Evolutionary conservation across 306 rosid species (phyloP).

Genomic region (Casuarina cunninghamiana): DNA sequence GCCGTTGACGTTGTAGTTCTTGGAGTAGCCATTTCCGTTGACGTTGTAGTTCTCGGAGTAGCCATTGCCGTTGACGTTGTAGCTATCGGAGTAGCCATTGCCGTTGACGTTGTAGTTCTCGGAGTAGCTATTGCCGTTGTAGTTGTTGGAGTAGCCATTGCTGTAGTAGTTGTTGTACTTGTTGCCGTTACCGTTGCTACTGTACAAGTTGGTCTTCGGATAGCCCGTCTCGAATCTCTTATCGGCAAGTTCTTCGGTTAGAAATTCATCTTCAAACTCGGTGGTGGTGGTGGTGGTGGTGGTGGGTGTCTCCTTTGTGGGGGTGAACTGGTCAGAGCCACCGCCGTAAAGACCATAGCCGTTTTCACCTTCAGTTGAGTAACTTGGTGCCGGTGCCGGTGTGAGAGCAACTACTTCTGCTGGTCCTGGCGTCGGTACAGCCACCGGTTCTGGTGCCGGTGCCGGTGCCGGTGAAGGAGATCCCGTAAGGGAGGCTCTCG

Average conservation of each 20-base stretch:
- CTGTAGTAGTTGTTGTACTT: conserved; percentile 13
- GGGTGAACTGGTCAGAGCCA: conserved; percentile 23
- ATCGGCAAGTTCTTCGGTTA: conserved; percentile 31
- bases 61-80: conserved; percentile 19
- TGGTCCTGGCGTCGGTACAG: background rate
- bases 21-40: background rate
- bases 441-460: conserved; percentile 20
- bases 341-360: conserved; percentile 62
- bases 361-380: conserved; percentile 31
- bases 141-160: conserved; percentile 9
- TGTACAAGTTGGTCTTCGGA: conserved; percentile 33
- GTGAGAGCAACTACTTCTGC: conserved; percentile 18
- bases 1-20: background rate
- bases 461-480: conserved; percentile 27
- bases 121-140: conserved; percentile 3
- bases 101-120: background rate
- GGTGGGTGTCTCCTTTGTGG: conserved; percentile 32
- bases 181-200: background rate
- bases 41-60: conserved; percentile 15
- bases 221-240: conserved; percentile 31
- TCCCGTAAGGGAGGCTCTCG: conserved; percentile 3
- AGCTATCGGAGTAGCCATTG: conserved; percentile 16
- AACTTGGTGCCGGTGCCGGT: conserved; percentile 33
- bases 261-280: conserved; percentile 38
- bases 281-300: conserved; percentile 31